These are phyloP conservation scores for Aspergillus sp. DNA, from an alignment of 2,329 filamentous ascomycete genomes.

Conservation along the genomic window DNA sequence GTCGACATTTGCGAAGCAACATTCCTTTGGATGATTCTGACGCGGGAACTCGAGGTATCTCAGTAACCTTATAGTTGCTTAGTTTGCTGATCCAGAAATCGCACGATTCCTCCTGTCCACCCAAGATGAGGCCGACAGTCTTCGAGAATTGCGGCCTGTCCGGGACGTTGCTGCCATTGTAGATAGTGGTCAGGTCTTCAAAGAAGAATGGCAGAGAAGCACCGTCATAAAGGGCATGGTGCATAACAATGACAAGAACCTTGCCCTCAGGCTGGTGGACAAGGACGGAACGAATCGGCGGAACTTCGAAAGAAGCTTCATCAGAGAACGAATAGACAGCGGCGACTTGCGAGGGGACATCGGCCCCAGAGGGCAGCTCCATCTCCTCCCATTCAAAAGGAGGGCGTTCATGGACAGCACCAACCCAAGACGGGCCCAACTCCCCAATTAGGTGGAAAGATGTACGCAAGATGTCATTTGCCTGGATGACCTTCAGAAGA, in stretches of 20 bases:
- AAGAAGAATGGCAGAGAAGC: slow-evolving; percentile 75
- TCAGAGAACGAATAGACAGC: slow-evolving; percentile 15
- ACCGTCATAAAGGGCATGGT: slow-evolving; percentile 84
- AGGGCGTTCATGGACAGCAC: slow-evolving; percentile 23
- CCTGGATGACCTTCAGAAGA: slow-evolving; percentile 53
- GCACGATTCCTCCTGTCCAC: slow-evolving; percentile 44
- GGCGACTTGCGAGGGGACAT: slow-evolving; percentile 13
- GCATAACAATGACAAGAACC: slow-evolving; percentile 62
- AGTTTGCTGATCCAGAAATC: slow-evolving; percentile 23
- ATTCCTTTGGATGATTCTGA: slow-evolving; percentile 11
- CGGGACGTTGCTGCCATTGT: slow-evolving; percentile 39
- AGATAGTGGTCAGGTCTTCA: slow-evolving; percentile 62
- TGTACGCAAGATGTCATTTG: slow-evolving; percentile 66
- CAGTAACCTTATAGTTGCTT: slow-evolving; percentile 18
- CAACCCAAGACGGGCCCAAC: slow-evolving; percentile 24
- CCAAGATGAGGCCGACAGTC: slow-evolving; percentile 54
- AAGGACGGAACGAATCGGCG: slow-evolving; percentile 36
- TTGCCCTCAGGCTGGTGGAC: slow-evolving; percentile 24
- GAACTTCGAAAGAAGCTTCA: slow-evolving; percentile 18
- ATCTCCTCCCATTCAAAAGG: slow-evolving; percentile 21
- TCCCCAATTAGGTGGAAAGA: slow-evolving; percentile 31
- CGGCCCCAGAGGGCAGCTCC: slow-evolving; percentile 9
- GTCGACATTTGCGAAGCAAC: slow-evolving; percentile 15
- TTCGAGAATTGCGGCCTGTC: slow-evolving; percentile 31
- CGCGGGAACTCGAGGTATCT: slow-evolving; percentile 17